Base-by-base conservation (phyloP, 345 rosid genomes). In the Trapa bicornis region DNA sequence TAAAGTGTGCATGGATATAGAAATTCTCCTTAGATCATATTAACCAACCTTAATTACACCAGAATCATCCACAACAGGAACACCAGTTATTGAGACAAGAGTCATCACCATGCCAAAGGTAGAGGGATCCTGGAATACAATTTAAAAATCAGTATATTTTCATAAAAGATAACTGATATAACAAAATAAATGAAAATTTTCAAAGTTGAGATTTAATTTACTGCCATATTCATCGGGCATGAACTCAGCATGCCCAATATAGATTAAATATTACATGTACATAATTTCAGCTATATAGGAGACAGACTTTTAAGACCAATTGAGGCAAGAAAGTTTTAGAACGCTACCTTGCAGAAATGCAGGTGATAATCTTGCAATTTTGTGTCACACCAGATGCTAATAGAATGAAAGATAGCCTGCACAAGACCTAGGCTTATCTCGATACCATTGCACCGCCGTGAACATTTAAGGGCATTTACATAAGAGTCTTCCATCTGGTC, bases 301-400 rank as follows among this genome's bases (percentile, higher is more conserved):
- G 32, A 22, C 37, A 10, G 37, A 35, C 35, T 33, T 29, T 9
- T 3, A 33, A 58, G 37, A 33, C 37, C 42, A 39, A 32, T 10
- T 9, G 47, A 38, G 29, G 14, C 35, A 39, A 41, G 53, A 74
- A 74, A 76, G 56, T 58, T 58, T 54, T 65, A 72, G 71, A 62
- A 78, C 73, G 74, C 75, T 48, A 93, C 97, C 99, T 84, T 81
- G 62, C 81, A 65, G 75, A 87, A 93, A 76, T 88, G 89, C 62
- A 81, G 87, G 79, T 94, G 97, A 76, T 94, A 94, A 77, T 88
- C 96, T 64, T 81, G 92, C 71, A 90, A 79, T 76, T 75, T 79
- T 77, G 73, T 74, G 73, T 94, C 91, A 77, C 91, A 90, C 89
- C 89, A 90, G 68, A 75, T 75, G 80, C 91, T 82, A 70, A 88